Evolutionary conservation across 176 grass and related monocot species (phyloP), one percentile per base, ranked within the genome.

Genomic region (Rhynchospora tenuis): DNA sequence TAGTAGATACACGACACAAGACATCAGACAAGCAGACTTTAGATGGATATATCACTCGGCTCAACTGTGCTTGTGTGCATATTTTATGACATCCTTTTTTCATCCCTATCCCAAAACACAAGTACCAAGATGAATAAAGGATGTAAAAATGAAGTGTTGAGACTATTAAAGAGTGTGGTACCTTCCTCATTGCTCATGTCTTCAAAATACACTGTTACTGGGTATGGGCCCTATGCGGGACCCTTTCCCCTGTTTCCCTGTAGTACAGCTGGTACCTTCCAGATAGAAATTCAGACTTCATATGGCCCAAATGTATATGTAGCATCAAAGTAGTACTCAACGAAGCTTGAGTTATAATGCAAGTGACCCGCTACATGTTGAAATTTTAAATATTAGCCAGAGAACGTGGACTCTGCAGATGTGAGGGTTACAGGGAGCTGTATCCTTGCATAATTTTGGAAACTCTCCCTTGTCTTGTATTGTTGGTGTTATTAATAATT

Each of bases 41-140:
- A 38, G 33, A 38, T 38, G 33, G 33, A 38, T 38, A 38, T 38
- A 38, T 38, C 1, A 4, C 33, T 38, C 33, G 5, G 33, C 69
- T 12, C 59, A 59, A 58, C 33, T 38, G 55, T 43, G 10, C 12
- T 29, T 73, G 73, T 61, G 9, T 54, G 48, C 46, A 27, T 55
- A 55, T 76, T 71, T 20, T 75, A 75, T 54, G 72, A 75, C 73
- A 55, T 14, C 14, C 43, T 13, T 31, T 66, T 75, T 82, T 82
- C 80, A 64, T 82, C 58, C 23, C 22, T 48, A 67, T 82, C 59
- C 60, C 46, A 82, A 38, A 82, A 82, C 60, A 82, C 80, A 82
- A 82, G 43, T 82, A 67, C 80, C 80, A 50, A 82, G 42, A 64
- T 82, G 61, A 82, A 82, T 48, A 66, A 66, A 22, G 28, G 28